Conservation (phyloP, 2,329 filamentous ascomycete genomes). For the Westerdykella ornata region DNA sequence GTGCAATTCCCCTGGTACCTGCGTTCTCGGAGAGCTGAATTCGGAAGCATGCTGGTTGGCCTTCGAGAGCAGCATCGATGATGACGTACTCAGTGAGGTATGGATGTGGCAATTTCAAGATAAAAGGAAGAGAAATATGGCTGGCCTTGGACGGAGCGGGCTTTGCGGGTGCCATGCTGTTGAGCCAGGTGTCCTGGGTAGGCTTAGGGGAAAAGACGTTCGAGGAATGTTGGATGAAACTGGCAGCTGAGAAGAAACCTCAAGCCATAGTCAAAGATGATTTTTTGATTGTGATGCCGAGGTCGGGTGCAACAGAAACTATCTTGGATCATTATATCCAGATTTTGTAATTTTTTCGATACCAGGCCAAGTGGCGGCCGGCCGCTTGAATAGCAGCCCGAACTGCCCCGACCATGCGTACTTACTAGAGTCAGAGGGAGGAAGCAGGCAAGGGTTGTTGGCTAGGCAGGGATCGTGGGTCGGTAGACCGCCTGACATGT, state of each 20-base stretch:
- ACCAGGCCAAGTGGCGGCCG: no score
- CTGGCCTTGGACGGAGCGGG: background rate
- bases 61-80: constrained; percentile 17
- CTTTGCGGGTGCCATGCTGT: constrained; percentile 16
- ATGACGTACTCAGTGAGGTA: constrained; percentile 34
- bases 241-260: constrained; percentile 2
- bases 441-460: no score
- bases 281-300: background rate
- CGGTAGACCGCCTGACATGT: no score
- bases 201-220: constrained; percentile 1
- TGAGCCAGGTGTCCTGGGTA: constrained; percentile 2
- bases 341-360: no score
- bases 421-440: no score
- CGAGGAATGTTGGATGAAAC: constrained; percentile 5
- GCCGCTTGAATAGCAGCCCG: no score
- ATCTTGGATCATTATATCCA: no score
- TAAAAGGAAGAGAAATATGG: constrained; percentile 13
- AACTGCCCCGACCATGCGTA: no score
- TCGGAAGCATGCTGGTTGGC: constrained; percentile 16
- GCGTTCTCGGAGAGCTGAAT: constrained; percentile 16
- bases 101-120: constrained; percentile 34
- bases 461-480: no score
- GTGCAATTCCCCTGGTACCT: constrained; percentile 16
- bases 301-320: background rate
- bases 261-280: background rate